phyloP scores from a whole-genome alignment of 306 rosid genomes.

The Prinsepia uniflora region DNA sequence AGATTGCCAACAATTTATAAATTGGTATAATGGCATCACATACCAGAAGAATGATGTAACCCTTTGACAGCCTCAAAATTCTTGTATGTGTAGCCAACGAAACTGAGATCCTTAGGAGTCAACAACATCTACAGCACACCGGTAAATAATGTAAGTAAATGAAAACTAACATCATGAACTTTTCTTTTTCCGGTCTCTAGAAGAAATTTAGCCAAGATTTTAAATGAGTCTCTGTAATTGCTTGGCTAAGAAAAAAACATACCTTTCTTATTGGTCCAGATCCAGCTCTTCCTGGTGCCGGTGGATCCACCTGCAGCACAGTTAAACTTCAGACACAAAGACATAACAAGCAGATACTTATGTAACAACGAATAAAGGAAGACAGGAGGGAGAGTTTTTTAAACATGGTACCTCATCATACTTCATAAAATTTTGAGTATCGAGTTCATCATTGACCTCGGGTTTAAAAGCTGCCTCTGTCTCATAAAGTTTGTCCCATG shows the following conservation, averaged over 20 bases:
- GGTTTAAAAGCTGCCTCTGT: conserved; percentile 93
- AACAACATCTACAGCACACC: conserved; percentile 44
- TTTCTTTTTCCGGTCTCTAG: background rate
- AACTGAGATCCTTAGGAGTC: conserved; percentile 85
- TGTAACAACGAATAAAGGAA: background rate
- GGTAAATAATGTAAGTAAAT: background rate
- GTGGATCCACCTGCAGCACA: conserved; percentile 58
- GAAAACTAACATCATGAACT: background rate
- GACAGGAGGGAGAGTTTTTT: background rate
- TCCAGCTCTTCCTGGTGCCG: conserved; percentile 56
- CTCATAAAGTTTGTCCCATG: conserved; percentile 75
- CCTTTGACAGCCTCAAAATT: conserved; percentile 90
- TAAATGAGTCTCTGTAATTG: background rate
- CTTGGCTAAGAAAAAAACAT: background rate
- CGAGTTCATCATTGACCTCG: conserved; percentile 77
- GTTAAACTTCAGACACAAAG: conserved; percentile 6
- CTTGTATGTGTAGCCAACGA: conserved; percentile 96
- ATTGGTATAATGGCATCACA: conserved; percentile 17
- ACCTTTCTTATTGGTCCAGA: conserved; percentile 87
- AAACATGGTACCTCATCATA: conserved; percentile 65
- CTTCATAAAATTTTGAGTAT: conserved; percentile 95
- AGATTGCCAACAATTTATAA: no score
- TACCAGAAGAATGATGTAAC: conserved; percentile 51
- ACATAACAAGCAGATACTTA: no score
- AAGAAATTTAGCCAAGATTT: background rate